Evolutionary conservation across 2,329 filamentous ascomycete genomes (phyloP).

Genomic region (Tolypocladium inflatum): DNA sequence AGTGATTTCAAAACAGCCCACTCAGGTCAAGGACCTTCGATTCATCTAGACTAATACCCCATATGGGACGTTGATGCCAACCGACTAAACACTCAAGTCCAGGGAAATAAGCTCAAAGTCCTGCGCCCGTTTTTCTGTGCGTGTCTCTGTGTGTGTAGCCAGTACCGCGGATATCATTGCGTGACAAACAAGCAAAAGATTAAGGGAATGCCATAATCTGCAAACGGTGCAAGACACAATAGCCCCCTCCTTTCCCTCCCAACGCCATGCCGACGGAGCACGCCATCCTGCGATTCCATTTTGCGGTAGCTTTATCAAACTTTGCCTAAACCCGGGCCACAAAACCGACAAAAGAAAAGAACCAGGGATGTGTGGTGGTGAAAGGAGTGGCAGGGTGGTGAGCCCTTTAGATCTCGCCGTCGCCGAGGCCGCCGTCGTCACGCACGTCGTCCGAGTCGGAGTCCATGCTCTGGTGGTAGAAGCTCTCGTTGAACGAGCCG

Average conservation of each 20-base stretch:
- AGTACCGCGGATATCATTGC: not conserved
- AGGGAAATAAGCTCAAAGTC: not conserved
- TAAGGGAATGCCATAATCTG: not conserved
- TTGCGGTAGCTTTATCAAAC: not conserved
- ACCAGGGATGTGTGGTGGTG: not conserved
- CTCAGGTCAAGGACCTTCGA: not conserved
- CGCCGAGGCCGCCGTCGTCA: slow-evolving; percentile 15
- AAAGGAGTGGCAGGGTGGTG: not conserved
- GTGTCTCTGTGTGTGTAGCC: not conserved
- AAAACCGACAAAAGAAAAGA: not conserved
- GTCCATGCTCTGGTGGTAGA: not conserved
- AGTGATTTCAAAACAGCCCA: not conserved
- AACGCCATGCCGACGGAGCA: not conserved
- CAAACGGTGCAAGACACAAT: not conserved
- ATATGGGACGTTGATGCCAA: not conserved
- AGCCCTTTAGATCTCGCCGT: slow-evolving; percentile 24
- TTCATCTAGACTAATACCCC: not conserved
- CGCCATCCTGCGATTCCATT: not conserved
- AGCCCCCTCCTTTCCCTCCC: not conserved
- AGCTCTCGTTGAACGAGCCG: not conserved
- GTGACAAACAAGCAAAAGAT: not conserved
- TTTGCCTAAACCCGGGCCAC: not conserved
- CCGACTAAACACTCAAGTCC: not conserved
- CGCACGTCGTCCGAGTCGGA: slow-evolving; percentile 7
- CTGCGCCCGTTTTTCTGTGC: not conserved